Evolutionary conservation across 1,284 basidiomycete species (phyloP), one percentile per base, ranked within the genome.

Genomic region (Uromyces viciae-fabae): DNA sequence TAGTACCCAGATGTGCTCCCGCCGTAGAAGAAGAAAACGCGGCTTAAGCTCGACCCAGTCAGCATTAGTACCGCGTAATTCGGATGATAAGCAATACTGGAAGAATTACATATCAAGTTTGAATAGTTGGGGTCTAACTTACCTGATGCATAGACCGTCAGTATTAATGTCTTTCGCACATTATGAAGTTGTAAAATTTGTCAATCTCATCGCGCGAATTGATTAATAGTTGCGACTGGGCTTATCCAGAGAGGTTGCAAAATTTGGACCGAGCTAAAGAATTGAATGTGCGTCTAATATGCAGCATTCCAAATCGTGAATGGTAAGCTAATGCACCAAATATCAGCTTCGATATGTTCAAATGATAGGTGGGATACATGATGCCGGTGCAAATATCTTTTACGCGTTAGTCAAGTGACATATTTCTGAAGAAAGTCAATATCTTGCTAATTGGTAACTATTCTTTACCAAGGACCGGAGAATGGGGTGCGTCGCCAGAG

Each of bases 401-500:
- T 60, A 71, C 40, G 66, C 77, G 77, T 79, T 15, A 58, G 66
- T 60, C 56, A 9, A 54, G 28, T 8, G 31, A 22, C 28, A 60
- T n/a, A 42, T 46, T 33, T 19, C 19, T 2, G 42, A 60, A 79
- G 38, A 46, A 58, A 40, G 15, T 1, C 15, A 31, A 9, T n/a
- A 19, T 33, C 5, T 60, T 60, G 31, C 4, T 38, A 33, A 58
- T 9, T 43, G 3, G 19, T 17, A 36, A 42, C n/a, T 56, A 11
- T 9, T 17, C 36, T 8, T 1, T 28, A 42, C 36, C 31, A 56
- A 79, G 77, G 36, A 79, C 77, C 36, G 77, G 77, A 3, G 43
- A 72, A 31, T 79, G 77, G 77, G 77, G 77, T 19, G 36, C 49
- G n/a, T 46, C 68, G 25, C 52, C 64, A 58, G 28, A 36, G 58